Evolutionary conservation across 352 stramenopile species (phyloP), one percentile per base, ranked within the genome.

Genomic region (Pythium rhizo-oryzae): DNA sequence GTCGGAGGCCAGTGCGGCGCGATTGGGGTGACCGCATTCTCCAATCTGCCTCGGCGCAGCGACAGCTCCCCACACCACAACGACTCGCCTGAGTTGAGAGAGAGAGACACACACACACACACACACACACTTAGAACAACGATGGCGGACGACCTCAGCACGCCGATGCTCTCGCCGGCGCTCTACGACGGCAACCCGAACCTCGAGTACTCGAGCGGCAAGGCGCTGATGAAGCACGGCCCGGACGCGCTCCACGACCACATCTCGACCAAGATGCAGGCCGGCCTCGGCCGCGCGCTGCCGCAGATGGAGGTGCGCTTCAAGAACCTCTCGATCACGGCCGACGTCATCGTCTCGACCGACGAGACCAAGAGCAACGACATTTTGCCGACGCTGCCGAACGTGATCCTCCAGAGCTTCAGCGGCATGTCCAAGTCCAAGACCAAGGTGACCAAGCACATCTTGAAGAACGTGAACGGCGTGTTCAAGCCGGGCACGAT

Each of bases 271-370:
- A 79, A 79, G 57, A 67, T 85, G 35, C 76, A 88, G 56, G 69
- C 54, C 1, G 70, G 71, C 4, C 64, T 84, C 18, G 80, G 80
- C 23, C 64, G 72, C 18, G 67, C 69, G 18, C 75, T 87, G 51
- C 82, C 80, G 1, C 78, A 87, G 46, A 79, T 87, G 67, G 82
- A 90, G 50, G 72, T 90, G 28, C 82, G 78, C 25, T 87, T 89
- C 65, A 72, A 69, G 41, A 55, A 70, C 56, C 8, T 91, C 43
- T 80, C 76, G 4, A 61, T 89, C 46, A 75, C 76, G 23, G 82
- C 81, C 4, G 71, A 91, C 9, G 50, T 86, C 47, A 67, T 80
- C 18, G 62, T 66, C 53, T 71, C 75, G 15, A 77, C 77, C 19
- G 69, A 82, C 35, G 67, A 64, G 23, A 64, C 59, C 55, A 56